Percentiles rank a stretch among this genome's conserved stretches.
Evolutionary conservation across 108 stramenopile species (phyloP).

Genomic region (Asterionellopsis glacialis): DNA sequence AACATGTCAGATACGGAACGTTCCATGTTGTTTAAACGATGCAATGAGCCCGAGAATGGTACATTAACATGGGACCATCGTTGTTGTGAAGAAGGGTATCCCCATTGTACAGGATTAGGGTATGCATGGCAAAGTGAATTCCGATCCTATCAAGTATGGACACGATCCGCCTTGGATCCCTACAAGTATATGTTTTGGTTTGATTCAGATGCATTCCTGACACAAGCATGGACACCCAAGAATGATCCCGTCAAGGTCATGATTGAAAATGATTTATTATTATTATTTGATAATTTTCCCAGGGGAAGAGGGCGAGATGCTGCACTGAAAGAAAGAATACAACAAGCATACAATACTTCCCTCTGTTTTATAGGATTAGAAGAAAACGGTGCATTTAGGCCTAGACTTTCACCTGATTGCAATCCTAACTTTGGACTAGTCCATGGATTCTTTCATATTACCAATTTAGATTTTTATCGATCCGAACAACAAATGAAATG

Average conservation of each 20-base stretch:
- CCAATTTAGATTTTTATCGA: slow-evolving; percentile 46
- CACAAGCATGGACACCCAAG: slow-evolving; percentile 17
- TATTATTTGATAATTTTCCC: slow-evolving; percentile 35
- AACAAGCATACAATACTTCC: slow-evolving; percentile 20
- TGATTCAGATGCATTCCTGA: slow-evolving; percentile 36
- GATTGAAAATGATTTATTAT: slow-evolving; percentile 28
- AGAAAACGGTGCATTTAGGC: background rate
- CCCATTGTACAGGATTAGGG: slow-evolving; percentile 9
- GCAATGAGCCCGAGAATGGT: slow-evolving; percentile 8
- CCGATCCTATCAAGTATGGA: slow-evolving; percentile 33
- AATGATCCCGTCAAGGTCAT: slow-evolving; percentile 39
- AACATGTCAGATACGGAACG: slow-evolving; percentile 7
- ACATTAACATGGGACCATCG: slow-evolving; percentile 23
- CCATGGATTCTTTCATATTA: slow-evolving; percentile 50
- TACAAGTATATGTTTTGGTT: slow-evolving; percentile 48
- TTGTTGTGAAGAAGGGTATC: slow-evolving; percentile 6
- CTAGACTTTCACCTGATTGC: background rate
- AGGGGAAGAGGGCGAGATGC: slow-evolving; percentile 15
- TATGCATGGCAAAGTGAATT: slow-evolving; percentile 40
- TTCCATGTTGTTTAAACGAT: slow-evolving; percentile 17
- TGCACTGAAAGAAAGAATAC: slow-evolving; percentile 4
- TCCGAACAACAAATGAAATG: slow-evolving; percentile 7
- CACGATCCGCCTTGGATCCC: slow-evolving; percentile 19
- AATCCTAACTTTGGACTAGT: slow-evolving; percentile 8
- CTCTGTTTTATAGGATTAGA: slow-evolving; percentile 14